Evolutionary conservation across 352 stramenopile species (phyloP), one percentile per base, ranked within the genome.

Genomic region (Phytopythium helicoides): DNA sequence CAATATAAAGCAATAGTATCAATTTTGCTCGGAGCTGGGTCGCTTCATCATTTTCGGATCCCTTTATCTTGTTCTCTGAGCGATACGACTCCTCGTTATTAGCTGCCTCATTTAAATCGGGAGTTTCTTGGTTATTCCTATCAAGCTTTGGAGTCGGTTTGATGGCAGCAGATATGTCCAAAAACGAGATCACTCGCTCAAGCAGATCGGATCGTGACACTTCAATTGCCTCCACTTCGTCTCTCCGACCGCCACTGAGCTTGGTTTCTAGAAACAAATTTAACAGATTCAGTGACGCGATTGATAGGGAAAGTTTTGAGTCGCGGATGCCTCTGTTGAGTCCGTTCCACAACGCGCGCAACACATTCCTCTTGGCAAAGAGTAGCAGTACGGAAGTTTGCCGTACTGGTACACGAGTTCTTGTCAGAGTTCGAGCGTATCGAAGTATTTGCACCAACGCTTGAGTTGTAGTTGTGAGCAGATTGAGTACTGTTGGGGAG

Each of bases 231-330:
- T 65, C 42, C 26, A 46, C 23, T 14, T 79, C 63, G 21, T 42
- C 50, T 39, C 68, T 59, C 22, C 56, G 53, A 9, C 64, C 58
- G 14, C 50, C 37, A 18, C 62, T 50, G 10, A 79, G 11, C 25
- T 75, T 78, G 23, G 71, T 72, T 38, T 87, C 77, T 3, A 93
- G 58, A 39, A 80, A 80, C 19, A 63, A 42, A 36, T 87, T 94
- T 3, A 92, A 41, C 7, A 86, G 62, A 35, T 88, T 94, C 0
- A 92, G 52, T 5, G 78, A 86, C 16, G 78, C 64, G 12, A 83
- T 66, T 8, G 63, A 49, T 48, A 88, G 51, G 9, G 81, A 65
- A 11, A 38, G 35, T 16, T 54, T 54, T 41, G 34, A 62, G 15
- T 25, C 54, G 15, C 1, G 34, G 21, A 21, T 22, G n/a, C 21